Conservation (phyloP, 495 filamentous ascomycete species). For the Penicillium cinerascens region DNA sequence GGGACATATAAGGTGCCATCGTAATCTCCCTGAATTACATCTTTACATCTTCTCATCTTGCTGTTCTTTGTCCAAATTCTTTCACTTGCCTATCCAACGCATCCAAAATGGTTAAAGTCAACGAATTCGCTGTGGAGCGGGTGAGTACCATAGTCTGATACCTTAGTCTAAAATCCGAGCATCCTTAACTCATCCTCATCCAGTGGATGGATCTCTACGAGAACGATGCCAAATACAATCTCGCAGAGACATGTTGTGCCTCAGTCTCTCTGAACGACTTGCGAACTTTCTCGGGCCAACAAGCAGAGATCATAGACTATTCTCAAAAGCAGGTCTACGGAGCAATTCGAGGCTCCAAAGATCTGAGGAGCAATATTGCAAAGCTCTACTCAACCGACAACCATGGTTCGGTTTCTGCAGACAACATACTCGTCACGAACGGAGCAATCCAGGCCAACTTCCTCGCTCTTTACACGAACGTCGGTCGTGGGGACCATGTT, state of each 20-base stretch:
- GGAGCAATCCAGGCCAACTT: constrained; percentile 86
- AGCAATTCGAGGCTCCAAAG: constrained; percentile 62
- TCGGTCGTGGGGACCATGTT: constrained; percentile 79
- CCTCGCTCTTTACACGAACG: constrained; percentile 65
- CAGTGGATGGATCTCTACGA: constrained; percentile 94
- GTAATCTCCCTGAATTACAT: too few species aligned
- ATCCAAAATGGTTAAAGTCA: constrained; percentile 65
- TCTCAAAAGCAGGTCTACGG: constrained; percentile 63
- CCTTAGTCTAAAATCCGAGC: too few species aligned
- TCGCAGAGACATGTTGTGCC: constrained; percentile 82
- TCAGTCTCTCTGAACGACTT: constrained; percentile 76
- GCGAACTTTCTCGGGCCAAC: constrained; percentile 47
- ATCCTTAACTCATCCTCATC: too few species aligned
- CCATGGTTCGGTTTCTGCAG: constrained; percentile 48
- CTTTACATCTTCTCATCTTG: too few species aligned
- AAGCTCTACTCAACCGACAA: constrained; percentile 56
- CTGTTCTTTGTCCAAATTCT: too few species aligned
- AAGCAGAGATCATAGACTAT: constrained; percentile 33
- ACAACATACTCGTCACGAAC: constrained; percentile 70
- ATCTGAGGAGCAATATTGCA: constrained; percentile 59
- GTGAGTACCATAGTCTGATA: constrained; percentile 31
- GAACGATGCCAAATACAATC: constrained; percentile 68
- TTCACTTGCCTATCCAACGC: too few species aligned
- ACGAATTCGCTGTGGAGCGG: constrained; percentile 74
- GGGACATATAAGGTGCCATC: too few species aligned